Base-by-base conservation (phyloP, 1,284 basidiomycete species). In the Irpex lacteus region DNA sequence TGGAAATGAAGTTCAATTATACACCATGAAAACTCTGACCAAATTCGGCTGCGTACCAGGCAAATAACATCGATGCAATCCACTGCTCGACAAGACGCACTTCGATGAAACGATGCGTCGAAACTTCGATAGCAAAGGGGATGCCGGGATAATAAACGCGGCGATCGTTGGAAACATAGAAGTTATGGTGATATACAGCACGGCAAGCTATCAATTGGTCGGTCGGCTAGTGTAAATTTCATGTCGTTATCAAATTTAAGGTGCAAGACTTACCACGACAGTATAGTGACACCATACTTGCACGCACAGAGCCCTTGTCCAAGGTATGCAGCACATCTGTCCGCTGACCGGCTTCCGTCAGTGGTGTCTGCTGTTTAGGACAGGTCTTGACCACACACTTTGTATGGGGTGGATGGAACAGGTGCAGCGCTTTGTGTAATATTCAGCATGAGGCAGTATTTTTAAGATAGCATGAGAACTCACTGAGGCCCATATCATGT, bases 111-210 rank as follows among this genome's bases (percentile, higher is more conserved):
- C 60, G 66, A 55, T 72, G 71, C 32, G 72, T 67, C 0, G 65
- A 66, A 52, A 73, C 67, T 58, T 74, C 70, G 26, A 75, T 53
- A 37, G 58, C 66, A 4, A 65, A 34, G 0, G 68, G 70, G 11
- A 69, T 61, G 1, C 63, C 68, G 4, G 26, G 3, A 59, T 72
- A 71, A 55, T 73, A 74, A 18, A 54, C 65, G 3, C 70, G 60
- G 18, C 32, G 26, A 1, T 59, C 60, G 15, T 66, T 50, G 9
- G 61, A 47, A 5, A 74, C 68, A 40, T 60, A 64, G 62, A 63
- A 74, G 58, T 75, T 72, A 26, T 71, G 65, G 47, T 73, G 67
- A 62, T 75, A 75, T n/a, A 52, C 66, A 2, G 69, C 71, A 8
- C 65, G 5, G 55, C 72, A 73, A 0, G 55, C 72, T 75, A 60